phyloP scores from a whole-genome alignment of 495 filamentous ascomycete genomes.

The Copromyces sp. region DNA sequence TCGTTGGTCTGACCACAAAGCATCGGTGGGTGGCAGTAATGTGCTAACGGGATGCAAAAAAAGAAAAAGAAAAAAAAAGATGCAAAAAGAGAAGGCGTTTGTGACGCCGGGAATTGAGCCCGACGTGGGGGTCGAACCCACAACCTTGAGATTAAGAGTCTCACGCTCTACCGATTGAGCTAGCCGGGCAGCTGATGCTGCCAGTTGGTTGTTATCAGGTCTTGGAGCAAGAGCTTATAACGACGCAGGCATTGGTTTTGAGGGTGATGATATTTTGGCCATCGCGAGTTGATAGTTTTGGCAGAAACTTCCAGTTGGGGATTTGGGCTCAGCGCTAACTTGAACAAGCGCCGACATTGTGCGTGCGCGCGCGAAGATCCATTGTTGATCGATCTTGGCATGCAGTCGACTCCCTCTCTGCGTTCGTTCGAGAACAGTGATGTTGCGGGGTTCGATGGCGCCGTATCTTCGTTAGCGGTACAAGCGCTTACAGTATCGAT shows the following conservation, averaged over 20 bases:
- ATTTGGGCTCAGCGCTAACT: background rate
- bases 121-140: background rate
- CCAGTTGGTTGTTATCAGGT: background rate
- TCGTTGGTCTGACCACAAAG: background rate
- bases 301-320: background rate
- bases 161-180: conserved; percentile 68
- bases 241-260: background rate
- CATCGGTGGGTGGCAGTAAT: background rate
- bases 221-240: background rate
- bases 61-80: background rate
- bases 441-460: background rate
- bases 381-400: background rate
- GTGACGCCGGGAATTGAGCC: background rate
- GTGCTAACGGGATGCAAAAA: background rate
- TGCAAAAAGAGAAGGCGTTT: background rate
- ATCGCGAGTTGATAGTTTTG: background rate
- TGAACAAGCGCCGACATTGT: background rate
- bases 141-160: conserved; percentile 44
- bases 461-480: background rate
- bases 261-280: background rate
- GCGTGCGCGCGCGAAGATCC: background rate
- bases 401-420: background rate
- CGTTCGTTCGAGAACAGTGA: background rate
- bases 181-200: conserved; percentile 29
- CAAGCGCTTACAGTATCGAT: background rate